Conservation (phyloP, 768 basidiomycete genomes). For the Agrocybe chaxingu region DNA sequence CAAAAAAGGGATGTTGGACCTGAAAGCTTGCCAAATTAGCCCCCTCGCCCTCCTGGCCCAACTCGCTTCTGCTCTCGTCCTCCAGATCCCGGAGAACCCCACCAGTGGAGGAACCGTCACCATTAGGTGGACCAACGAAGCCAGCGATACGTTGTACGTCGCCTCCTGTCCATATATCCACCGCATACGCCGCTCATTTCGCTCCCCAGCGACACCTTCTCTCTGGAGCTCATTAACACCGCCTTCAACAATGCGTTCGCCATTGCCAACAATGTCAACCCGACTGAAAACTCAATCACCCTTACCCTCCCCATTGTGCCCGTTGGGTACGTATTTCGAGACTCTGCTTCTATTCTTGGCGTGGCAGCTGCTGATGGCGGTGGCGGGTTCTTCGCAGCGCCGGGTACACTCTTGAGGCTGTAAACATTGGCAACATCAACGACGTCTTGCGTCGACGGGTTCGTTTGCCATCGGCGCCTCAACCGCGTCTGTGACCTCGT, state of each 20-base stretch:
- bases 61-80: slow-evolving; percentile 44
- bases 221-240: slow-evolving; percentile 44
- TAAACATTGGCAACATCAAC: slow-evolving; percentile 43
- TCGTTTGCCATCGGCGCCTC: slow-evolving; percentile 38
- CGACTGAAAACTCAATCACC: slow-evolving; percentile 27
- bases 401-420: slow-evolving; percentile 47
- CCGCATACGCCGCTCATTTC: not conserved
- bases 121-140: slow-evolving; percentile 41
- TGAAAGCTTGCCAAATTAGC: slow-evolving; percentile 16
- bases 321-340: slow-evolving; percentile 33
- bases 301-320: slow-evolving; percentile 48
- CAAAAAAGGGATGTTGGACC: no score
- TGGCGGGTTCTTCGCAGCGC: slow-evolving; percentile 24
- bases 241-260: slow-evolving; percentile 52
- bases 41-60: slow-evolving; percentile 42
- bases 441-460: slow-evolving; percentile 35
- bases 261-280: slow-evolving; percentile 52
- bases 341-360: not conserved
- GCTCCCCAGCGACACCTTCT: slow-evolving; percentile 26
- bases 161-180: not conserved
- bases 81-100: slow-evolving; percentile 33
- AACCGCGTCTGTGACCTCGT: slow-evolving; percentile 2
- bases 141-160: slow-evolving; percentile 34
- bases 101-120: slow-evolving; percentile 32
- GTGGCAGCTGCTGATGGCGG: not conserved